Percentiles rank a stretch among this genome's conserved stretches.
Evolutionary conservation across 768 basidiomycete species (phyloP).

Genomic region (Tephrocybe sp.): DNA sequence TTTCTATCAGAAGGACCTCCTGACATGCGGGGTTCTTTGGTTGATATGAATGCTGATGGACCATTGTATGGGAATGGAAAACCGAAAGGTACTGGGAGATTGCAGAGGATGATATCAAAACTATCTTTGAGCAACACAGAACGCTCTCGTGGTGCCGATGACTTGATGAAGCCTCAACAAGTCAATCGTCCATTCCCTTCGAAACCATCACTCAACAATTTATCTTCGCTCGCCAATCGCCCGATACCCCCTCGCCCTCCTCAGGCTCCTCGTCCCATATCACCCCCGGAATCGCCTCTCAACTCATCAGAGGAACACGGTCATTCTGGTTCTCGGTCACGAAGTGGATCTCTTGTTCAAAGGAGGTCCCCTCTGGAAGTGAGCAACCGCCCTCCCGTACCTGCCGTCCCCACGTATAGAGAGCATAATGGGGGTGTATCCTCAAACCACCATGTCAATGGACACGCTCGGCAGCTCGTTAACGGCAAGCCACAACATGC

Average conservation of each 20-base stretch:
- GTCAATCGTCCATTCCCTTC: conserved; percentile 19
- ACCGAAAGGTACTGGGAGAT: conserved; percentile 54
- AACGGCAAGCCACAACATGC: not conserved
- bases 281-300: conserved; percentile 47
- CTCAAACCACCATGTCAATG: conserved; percentile 7
- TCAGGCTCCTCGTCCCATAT: conserved; percentile 41
- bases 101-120: conserved; percentile 83
- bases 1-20: conserved; percentile 57
- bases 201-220: conserved; percentile 35
- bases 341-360: conserved; percentile 26
- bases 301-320: conserved; percentile 38
- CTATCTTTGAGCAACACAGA: conserved; percentile 52
- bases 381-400: not conserved
- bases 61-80: conserved; percentile 33
- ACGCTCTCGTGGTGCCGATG: conserved; percentile 28
- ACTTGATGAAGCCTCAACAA: conserved; percentile 10
- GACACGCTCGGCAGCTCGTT: not conserved
- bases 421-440: conserved; percentile 9
- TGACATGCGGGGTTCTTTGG: conserved; percentile 54
- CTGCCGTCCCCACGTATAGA: not conserved
- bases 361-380: conserved; percentile 20
- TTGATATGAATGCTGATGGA: conserved; percentile 34
- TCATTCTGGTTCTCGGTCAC: conserved; percentile 20
- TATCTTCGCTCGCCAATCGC: conserved; percentile 52
- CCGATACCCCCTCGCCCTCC: conserved; percentile 63